Percentiles rank a stretch among this genome's conserved stretches.
phyloP scores from a whole-genome alignment of 345 rosid genomes.

The Pistacia vera region DNA sequence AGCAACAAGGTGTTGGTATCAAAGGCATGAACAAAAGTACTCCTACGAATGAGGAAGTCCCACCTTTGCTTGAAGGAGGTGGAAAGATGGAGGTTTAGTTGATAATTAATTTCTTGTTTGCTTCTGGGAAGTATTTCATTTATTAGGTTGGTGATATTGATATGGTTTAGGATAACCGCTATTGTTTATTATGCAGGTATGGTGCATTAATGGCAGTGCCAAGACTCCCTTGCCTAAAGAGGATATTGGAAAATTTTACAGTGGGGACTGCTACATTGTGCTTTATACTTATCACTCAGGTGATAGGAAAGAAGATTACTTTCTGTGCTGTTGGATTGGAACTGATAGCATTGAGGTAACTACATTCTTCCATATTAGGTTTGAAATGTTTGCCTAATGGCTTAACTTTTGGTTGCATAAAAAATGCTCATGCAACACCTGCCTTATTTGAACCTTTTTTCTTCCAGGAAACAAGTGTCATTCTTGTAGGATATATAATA shows the following conservation, averaged over 20 bases:
- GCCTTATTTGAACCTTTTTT: not conserved
- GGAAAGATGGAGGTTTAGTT: constrained; percentile 93
- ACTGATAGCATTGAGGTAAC: constrained; percentile 87
- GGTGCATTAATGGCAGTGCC: constrained; percentile 82
- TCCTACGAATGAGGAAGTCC: constrained; percentile 86
- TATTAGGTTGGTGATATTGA: constrained; percentile 4
- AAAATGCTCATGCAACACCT: not conserved
- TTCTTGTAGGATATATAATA: not conserved
- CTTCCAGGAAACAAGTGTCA: not conserved
- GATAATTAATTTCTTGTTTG: constrained; percentile 21
- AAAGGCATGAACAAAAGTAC: constrained; percentile 76
- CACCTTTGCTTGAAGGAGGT: constrained; percentile 93
- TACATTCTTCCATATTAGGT: constrained; percentile 10
- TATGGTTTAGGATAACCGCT: constrained; percentile 7
- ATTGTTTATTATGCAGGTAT: constrained; percentile 57
- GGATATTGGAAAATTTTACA: constrained; percentile 85
- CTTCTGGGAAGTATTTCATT: constrained; percentile 7
- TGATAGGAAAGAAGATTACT: constrained; percentile 96
- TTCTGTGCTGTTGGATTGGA: constrained; percentile 95
- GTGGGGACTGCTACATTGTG: constrained; percentile 94
- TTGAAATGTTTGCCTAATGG: constrained; percentile 3
- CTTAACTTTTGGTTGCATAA: not conserved
- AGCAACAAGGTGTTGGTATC: constrained; percentile 93
- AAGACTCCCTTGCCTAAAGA: constrained; percentile 78
- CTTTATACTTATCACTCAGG: constrained; percentile 91